A percentile compares a stretch with the other conserved stretches of the same genome.
Evolutionary conservation across 257 asterid genomes (phyloP).

Genomic region (Salvia rosmarinus): DNA sequence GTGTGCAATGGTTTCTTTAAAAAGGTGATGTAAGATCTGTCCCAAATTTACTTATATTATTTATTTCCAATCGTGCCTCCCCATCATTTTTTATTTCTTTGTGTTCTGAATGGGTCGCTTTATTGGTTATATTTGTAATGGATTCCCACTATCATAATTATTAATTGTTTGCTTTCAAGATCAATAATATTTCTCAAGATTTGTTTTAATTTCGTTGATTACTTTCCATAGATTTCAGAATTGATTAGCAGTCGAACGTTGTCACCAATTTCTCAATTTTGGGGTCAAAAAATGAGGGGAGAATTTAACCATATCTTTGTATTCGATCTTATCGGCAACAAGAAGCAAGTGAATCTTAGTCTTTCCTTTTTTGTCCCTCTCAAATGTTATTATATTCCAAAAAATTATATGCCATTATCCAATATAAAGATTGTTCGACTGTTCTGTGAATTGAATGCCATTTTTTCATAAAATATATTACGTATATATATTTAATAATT

Average conservation of each 20-base stretch:
- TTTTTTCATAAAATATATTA: too few relatives aligned
- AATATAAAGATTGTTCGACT: too few relatives aligned
- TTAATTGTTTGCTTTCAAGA: background rate
- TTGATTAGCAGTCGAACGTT: background rate
- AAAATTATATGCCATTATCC: background rate
- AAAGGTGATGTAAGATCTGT: background rate
- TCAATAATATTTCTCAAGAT: slow-evolving; percentile 19
- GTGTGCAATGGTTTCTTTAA: background rate
- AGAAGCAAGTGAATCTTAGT: background rate
- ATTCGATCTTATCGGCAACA: background rate
- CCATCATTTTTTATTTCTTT: background rate
- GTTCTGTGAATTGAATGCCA: background rate
- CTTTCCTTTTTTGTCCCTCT: background rate
- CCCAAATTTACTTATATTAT: background rate
- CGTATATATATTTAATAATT: too few relatives aligned
- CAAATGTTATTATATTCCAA: background rate
- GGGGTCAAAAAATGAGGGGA: too few relatives aligned
- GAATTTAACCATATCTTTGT: background rate
- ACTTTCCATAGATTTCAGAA: background rate
- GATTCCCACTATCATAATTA: slow-evolving; percentile 32
- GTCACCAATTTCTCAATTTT: background rate
- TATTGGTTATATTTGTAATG: slow-evolving; percentile 6
- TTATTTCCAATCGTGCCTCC: slow-evolving; percentile 18
- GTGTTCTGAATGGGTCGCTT: background rate
- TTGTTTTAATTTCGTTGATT: background rate